Evolutionary conservation across 2,329 filamentous ascomycete genomes (phyloP), one percentile per base, ranked within the genome.

Genomic region (Trichoderma pleuroti): DNA sequence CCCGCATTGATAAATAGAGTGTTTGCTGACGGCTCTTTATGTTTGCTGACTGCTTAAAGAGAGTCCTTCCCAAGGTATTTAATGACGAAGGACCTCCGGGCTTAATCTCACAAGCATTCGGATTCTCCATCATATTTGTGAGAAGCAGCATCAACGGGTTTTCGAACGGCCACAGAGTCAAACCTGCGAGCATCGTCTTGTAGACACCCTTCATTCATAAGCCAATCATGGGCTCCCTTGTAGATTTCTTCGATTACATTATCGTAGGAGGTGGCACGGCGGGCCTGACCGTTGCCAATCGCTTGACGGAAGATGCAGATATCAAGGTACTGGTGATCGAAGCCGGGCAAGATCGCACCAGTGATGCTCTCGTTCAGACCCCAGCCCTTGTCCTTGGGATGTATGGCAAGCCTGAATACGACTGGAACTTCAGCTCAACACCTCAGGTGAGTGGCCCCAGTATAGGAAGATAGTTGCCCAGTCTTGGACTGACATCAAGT

Each of bases 211-310:
- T 12, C 21, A 28, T 60, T 30, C 11, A 36, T 34, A 28, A 36
- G 30, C 28, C 46, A 21, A 57, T 16, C 18, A 71, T 71, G 70
- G 63, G 56, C 36, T 70, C 57, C 11, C 8, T 34, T 57, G 5
- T 21, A 52, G 46, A 70, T 16, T 56, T 18, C 24, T 74, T 72
- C 46, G 77, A 78, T 8, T 75, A 77, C 39, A 68, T 77, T 24
- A 71, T 77, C 18, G 70, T 77, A 42, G 75, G 76, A 6, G 77
- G 76, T 18, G 77, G 77, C 30, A 77, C 77, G 18, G 72, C 77
- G 11, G 77, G 77, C 12, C 74, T 76, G 24, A 76, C 77, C 39
- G 70, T 78, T 24, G 77, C 76, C 12, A 72, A 73, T 59, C 73
- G 76, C 12, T 74, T 78, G 62, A 75, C 74, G 32, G 77, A 78